phyloP scores from a whole-genome alignment of 2,329 filamentous ascomycete species.

The Thielaviopsis punctulata region DNA sequence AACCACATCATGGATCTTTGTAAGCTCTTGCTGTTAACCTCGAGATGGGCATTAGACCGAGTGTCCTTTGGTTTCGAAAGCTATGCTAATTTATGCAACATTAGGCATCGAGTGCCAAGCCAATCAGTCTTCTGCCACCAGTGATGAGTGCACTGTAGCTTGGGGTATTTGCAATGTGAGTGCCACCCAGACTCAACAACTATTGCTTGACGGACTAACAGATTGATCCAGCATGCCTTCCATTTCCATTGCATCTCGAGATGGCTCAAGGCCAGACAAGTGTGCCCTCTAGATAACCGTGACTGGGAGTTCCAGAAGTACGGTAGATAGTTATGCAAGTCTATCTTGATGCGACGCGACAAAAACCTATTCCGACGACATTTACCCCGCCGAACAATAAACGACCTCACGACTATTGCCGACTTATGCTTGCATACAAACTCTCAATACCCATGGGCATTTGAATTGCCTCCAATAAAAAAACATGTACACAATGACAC shows the following conservation, averaged over 20 bases:
- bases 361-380: not conserved
- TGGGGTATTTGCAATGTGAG: constrained; percentile 98
- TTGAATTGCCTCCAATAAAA: not conserved
- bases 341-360: not conserved
- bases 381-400: not conserved
- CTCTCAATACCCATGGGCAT: not conserved
- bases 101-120: constrained; percentile 93
- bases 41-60: not conserved
- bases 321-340: constrained; percentile 38
- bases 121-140: constrained; percentile 92
- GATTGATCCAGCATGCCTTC: constrained; percentile 64
- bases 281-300: constrained; percentile 91
- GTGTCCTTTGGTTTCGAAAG: not conserved
- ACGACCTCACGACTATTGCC: not conserved
- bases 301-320: constrained; percentile 99
- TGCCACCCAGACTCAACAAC: not conserved
- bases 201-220: constrained; percentile 19
- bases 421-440: not conserved
- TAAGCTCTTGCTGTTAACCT: constrained; percentile 26
- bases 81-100: not conserved
- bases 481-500: not conserved
- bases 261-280: constrained; percentile 98
- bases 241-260: constrained; percentile 99
- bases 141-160: constrained; percentile 93
- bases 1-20: constrained; percentile 99